Base-by-base conservation (phyloP, 192 early-diverging fungal genomes). In the Chytriomyces confervae region DNA sequence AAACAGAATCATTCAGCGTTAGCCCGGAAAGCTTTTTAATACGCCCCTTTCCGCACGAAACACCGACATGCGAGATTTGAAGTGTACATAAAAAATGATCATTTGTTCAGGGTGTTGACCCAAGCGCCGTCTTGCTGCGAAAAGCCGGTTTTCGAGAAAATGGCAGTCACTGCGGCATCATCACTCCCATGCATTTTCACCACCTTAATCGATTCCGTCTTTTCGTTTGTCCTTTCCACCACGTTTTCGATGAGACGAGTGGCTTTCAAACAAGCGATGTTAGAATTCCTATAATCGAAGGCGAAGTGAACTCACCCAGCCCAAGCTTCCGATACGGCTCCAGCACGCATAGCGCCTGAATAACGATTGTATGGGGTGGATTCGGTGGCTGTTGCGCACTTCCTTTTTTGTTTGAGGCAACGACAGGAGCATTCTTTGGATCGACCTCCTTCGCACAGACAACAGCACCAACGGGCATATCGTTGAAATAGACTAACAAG, bases 311-410 rank as follows among this genome's bases (percentile, higher is more conserved):
- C 51, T 75, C 87, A 84, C 93, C 93, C 46, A 96, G 77, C 0
- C 93, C 93, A 50, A 93, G 86, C 23, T 89, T 78, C 29, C 94
- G 82, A 74, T 93, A 96, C 27, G 92, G 92, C 18, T 88, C 88
- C 50, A 96, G 83, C 50, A 96, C 93, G 27, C 93, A 93, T 70
- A 96, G 83, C 2, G 95, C 95, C 90, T 91, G 88, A 62, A 96
- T 92, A 68, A 93, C 92, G 46, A 94, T 80, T 20, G 5, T 66
- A 11, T 62, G 43, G 69, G 82, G 70, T 8, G 72, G 72, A 7
- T 20, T 23, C 43, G 18, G 36, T 24, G 10, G 63, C 0, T 36
- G 16, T 23, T 63, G 23, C 10, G 48, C 53, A 7, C 44, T 20
- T 11, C 24, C 20, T 57, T 71, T 72, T 27, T 11, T 9, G 48